Evolutionary conservation across 768 basidiomycete genomes (phyloP), one percentile per base, ranked within the genome.

Genomic region (Auricularia auricula-judae): DNA sequence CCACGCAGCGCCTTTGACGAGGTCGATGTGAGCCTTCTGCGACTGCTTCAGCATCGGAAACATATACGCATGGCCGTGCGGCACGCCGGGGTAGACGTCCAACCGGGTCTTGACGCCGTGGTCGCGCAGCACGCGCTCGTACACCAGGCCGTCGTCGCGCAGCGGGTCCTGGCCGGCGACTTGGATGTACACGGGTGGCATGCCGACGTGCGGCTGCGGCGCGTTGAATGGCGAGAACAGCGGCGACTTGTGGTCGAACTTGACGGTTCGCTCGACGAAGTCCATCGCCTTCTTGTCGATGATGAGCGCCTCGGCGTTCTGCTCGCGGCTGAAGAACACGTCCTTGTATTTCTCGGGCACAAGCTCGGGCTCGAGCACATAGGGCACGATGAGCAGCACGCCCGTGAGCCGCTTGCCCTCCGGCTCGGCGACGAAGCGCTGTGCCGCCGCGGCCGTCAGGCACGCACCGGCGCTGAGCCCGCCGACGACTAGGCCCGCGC

Each of bases 61-160:
- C 18, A 54, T 33, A 11, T 47, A 53, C 36, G 65, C 44, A 62
- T 71, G 70, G 21, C 67, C 71, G 34, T 74, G 73, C 23, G 66
- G 63, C 1, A 70, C 63, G 14, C 73, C 73, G 3, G 73, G 69
- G 65, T 72, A 72, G 71, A 70, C 42, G 39, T 68, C 68, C 23
- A 73, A 23, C 56, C 66, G 71, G 8, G 69, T 70, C 36, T 64
- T 29, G 1, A 72, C 71, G 0, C 71, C 68, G 5, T 64, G 64
- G 42, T 73, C 70, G 7, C 68, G 64, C 12, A 74, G 65, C 3
- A 68, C 36, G 43, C 67, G 65, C 42, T 68, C 73, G 61, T 73
- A 74, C 4, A 72, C 60, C 11, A 71, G 35, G 2, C 67, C 73
- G 39, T 75, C 74, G 59, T 75, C 74, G 29, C 73, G 67, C 35